Base-by-base conservation (phyloP, 331 rosid genomes). In the Erythrophleum ivorense region DNA sequence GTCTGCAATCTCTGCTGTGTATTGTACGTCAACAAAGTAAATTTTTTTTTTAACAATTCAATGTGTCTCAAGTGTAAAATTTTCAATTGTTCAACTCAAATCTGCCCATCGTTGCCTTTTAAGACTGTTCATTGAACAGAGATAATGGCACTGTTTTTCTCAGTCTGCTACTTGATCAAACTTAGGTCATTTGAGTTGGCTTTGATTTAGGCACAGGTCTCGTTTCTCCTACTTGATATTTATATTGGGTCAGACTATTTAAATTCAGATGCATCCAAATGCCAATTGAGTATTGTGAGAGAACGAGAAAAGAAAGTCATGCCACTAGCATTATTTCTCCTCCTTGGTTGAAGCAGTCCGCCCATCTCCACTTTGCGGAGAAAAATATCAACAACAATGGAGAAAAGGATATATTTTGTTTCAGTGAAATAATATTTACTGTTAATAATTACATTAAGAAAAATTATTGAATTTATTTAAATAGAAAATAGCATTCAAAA, bases 51-150 rank as follows among this genome's bases (percentile, higher is more conserved):
- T 60, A 46, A 34, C 54, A 21, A 79, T 43, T 69, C 58, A 57
- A 53, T 24, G 60, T 57, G 77, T 33, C 68, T 73, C 52, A 36
- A 81, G 53, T 49, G 86, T 76, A 40, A 21, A 50, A 64, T 65
- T 21, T 16, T 34, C 21, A 54, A 41, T 67, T 82, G 71, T 78
- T 43, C 69, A 78, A 31, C 83, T 71, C 24, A 21, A 41, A 33
- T 36, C 45, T 59, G 19, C 63, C 69, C 31, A 41, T 63, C 46
- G n/a, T 7, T 31, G 34, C 66, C 67, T 24, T 9, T 48, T 34
- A 48, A 33, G 11, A 12, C 18, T 16, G 78, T 74, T 54, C 33
- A 54, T 36, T 73, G 66, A 36, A 54, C 40, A 13, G 38, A 53
- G 21, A 24, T 55, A 15, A 57, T 59, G 16, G 33, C 45, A 50